Conservation (phyloP, 345 rosid species). For the Rhizophora mangle region DNA sequence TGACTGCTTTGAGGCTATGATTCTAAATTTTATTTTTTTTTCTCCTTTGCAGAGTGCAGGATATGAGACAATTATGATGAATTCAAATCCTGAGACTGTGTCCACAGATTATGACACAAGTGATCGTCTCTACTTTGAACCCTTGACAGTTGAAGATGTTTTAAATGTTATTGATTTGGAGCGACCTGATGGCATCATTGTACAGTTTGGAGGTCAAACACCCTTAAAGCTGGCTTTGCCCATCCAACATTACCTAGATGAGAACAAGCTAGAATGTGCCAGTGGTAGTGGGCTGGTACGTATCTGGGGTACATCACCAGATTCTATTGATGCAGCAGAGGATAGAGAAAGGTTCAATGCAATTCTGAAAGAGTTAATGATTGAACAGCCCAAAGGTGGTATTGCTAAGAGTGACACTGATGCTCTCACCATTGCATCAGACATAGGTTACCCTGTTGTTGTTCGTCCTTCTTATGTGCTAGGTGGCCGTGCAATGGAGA, state of each 20-base stretch:
- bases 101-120: slow-evolving; percentile 97
- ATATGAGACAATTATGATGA: slow-evolving; percentile 97
- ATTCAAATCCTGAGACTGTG: slow-evolving; percentile 96
- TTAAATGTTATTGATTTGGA: slow-evolving; percentile 80
- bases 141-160: slow-evolving; percentile 87
- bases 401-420: slow-evolving; percentile 88
- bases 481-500: slow-evolving; percentile 98
- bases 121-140: slow-evolving; percentile 92
- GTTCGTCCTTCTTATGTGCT: slow-evolving; percentile 94
- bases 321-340: slow-evolving; percentile 95
- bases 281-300: slow-evolving; percentile 71
- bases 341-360: slow-evolving; percentile 90
- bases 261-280: slow-evolving; percentile 55
- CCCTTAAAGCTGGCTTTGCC: slow-evolving; percentile 88
- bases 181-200: slow-evolving; percentile 92
- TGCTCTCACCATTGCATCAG: slow-evolving; percentile 78
- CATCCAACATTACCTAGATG: slow-evolving; percentile 75
- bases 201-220: slow-evolving; percentile 98
- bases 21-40: slow-evolving; percentile 1
- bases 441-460: slow-evolving; percentile 88
- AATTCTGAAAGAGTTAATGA: slow-evolving; percentile 67
- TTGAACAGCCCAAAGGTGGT: slow-evolving; percentile 96
- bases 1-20: slow-evolving; percentile 1
- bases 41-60: slow-evolving; percentile 68
- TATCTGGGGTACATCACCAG: slow-evolving; percentile 97